phyloP scores from a whole-genome alignment of 75 land plant species.

The Sequoiadendron giganteum region DNA sequence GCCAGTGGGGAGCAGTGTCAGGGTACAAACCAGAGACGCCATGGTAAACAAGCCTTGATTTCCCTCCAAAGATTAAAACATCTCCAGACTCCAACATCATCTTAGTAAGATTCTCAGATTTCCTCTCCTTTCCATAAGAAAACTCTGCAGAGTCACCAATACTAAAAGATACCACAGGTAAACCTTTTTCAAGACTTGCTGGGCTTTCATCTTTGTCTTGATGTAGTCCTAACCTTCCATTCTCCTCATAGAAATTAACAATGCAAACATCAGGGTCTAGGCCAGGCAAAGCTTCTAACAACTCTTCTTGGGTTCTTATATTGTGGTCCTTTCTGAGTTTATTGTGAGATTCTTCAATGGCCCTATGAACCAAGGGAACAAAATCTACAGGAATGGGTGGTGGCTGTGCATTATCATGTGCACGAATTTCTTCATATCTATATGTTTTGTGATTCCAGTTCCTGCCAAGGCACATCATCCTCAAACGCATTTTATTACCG shows the following conservation, averaged over 20 bases:
- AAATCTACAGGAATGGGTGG: slow-evolving; percentile 55
- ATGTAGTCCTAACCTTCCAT: slow-evolving; percentile 75
- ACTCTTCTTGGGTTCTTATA: neutral
- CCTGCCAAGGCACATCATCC: slow-evolving; percentile 78
- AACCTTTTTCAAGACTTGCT: slow-evolving; percentile 39
- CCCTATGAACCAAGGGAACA: slow-evolving; percentile 33
- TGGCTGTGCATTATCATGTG: slow-evolving; percentile 48
- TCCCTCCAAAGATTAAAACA: slow-evolving; percentile 73
- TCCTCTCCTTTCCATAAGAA: slow-evolving; percentile 47
- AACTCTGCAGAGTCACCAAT: slow-evolving; percentile 75
- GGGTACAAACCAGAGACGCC: slow-evolving; percentile 44
- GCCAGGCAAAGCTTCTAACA: slow-evolving; percentile 32
- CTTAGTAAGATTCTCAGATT: slow-evolving; percentile 40
- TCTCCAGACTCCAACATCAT: slow-evolving; percentile 64
- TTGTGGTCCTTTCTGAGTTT: slow-evolving; percentile 7
- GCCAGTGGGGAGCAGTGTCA: slow-evolving; percentile 40
- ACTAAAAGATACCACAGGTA: slow-evolving; percentile 72
- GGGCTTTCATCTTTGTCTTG: slow-evolving; percentile 71
- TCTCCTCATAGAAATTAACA: slow-evolving; percentile 70
- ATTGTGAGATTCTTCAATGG: slow-evolving; percentile 41
- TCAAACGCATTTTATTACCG: slow-evolving; percentile 56
- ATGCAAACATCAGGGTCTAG: slow-evolving; percentile 72
- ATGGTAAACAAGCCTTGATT: slow-evolving; percentile 60
- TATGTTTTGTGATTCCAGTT: slow-evolving; percentile 63
- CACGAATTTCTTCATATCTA: slow-evolving; percentile 43